phyloP scores from a whole-genome alignment of 441 rosid genomes.

The Mallotus japonicus region DNA sequence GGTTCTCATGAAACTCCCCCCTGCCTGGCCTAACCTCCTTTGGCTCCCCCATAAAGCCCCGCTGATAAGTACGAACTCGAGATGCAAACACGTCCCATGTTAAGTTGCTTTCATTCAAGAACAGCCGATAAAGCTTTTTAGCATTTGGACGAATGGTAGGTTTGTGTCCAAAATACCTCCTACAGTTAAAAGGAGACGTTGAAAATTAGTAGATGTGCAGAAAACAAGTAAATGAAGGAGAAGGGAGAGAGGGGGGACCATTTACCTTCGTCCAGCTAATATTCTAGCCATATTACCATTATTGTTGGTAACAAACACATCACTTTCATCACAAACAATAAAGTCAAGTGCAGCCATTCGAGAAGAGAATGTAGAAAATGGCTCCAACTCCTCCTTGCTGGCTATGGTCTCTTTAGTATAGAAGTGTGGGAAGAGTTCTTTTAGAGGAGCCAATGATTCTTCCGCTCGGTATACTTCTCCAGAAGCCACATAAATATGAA shows the following conservation, averaged over 20 bases:
- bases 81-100: constrained; percentile 92
- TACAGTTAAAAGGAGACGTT: constrained; percentile 28
- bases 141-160: constrained; percentile 96
- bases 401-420: constrained; percentile 84
- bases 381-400: constrained; percentile 68
- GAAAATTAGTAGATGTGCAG: constrained; percentile 15
- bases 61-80: constrained; percentile 64
- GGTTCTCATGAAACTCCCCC: constrained; percentile 99
- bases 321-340: constrained; percentile 92
- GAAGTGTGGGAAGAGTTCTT: constrained; percentile 85
- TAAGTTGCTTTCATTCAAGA: constrained; percentile 56
- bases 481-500: constrained; percentile 94
- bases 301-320: constrained; percentile 93
- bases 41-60: constrained; percentile 97
- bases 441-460: constrained; percentile 78
- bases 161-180: constrained; percentile 95
- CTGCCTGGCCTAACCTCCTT: constrained; percentile 90
- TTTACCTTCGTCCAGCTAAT: constrained; percentile 89
- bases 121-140: constrained; percentile 71
- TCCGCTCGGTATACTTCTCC: constrained; percentile 96
- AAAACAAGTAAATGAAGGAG: background rate
- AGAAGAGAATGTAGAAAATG: constrained; percentile 75
- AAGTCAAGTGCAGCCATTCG: constrained; percentile 99
- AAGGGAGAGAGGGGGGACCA: background rate
- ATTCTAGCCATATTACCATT: constrained; percentile 98